Percentiles rank a stretch among this genome's conserved stretches.
Evolutionary conservation across 2,329 filamentous ascomycete species (phyloP).

Genomic region (Neofusicoccum sp.): DNA sequence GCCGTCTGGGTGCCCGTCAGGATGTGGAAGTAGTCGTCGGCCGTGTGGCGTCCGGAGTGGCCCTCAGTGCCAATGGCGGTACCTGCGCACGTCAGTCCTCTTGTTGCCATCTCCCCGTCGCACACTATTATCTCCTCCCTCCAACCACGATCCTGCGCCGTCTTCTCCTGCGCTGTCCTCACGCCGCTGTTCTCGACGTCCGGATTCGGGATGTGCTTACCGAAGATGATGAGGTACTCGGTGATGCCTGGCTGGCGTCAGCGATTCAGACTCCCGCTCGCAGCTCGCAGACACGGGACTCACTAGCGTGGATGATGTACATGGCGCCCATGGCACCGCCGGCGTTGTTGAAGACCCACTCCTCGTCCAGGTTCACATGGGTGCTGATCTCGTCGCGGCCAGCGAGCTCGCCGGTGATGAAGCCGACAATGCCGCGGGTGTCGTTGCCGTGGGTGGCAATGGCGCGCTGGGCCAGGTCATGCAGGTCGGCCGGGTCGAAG

Average conservation of each 20-base stretch:
- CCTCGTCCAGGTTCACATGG: conserved; percentile 70
- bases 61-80: conserved; percentile 84
- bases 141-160: too few relatives aligned
- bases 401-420: conserved; percentile 70
- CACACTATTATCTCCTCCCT: not conserved
- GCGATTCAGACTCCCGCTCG: not conserved
- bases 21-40: conserved; percentile 95
- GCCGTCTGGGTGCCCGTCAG: conserved; percentile 75
- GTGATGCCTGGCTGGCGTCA: conserved; percentile 63
- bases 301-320: conserved; percentile 86
- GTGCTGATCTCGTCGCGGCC: conserved; percentile 21
- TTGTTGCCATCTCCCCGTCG: not conserved
- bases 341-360: conserved; percentile 92
- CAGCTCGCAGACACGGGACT: conserved; percentile 31
- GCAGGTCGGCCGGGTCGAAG: conserved; percentile 69
- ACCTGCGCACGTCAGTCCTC: conserved; percentile 37
- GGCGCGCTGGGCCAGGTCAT: conserved; percentile 67
- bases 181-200: not conserved
- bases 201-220: not conserved
- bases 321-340: conserved; percentile 90
- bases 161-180: too few relatives aligned
- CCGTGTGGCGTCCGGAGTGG: conserved; percentile 84
- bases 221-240: conserved; percentile 89
- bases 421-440: conserved; percentile 68
- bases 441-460: conserved; percentile 73